Conservation (phyloP, 1,139 yeast genomes). For the Magnusiomyces fungicola region DNA sequence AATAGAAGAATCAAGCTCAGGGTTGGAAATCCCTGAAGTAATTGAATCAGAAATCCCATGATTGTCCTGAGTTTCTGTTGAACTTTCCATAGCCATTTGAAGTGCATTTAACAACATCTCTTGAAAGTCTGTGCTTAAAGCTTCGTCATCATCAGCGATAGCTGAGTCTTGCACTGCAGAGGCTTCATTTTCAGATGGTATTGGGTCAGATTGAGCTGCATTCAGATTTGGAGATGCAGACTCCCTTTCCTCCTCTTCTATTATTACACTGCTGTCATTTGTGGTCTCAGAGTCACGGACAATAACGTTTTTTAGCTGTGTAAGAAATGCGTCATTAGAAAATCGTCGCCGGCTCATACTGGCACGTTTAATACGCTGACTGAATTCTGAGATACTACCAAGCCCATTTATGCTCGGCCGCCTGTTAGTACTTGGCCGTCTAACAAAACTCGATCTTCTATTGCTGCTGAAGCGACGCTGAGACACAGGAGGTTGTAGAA, state of each 20-base stretch:
- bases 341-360: conserved; percentile 1
- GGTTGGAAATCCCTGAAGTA: not conserved
- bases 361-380: conserved; percentile 1
- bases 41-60: not conserved
- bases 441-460: not conserved
- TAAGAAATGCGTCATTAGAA: not conserved
- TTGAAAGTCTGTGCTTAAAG: not conserved
- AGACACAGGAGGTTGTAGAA: too few relatives aligned
- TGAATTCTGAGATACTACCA: not conserved
- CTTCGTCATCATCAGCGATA: too few relatives aligned
- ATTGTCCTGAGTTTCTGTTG: not conserved
- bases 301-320: not conserved
- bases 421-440: not conserved
- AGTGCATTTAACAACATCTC: not conserved
- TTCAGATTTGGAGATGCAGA: not conserved
- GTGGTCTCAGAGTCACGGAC: not conserved
- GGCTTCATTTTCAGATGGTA: not conserved
- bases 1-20: not conserved
- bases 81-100: not conserved
- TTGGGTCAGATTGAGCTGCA: not conserved
- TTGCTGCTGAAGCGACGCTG: not conserved
- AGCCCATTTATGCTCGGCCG: too few relatives aligned
- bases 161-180: too few relatives aligned
- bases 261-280: not conserved
- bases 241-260: not conserved